phyloP scores from a whole-genome alignment of 192 early-diverging fungal genomes.

The Kickxella alabastrina region DNA sequence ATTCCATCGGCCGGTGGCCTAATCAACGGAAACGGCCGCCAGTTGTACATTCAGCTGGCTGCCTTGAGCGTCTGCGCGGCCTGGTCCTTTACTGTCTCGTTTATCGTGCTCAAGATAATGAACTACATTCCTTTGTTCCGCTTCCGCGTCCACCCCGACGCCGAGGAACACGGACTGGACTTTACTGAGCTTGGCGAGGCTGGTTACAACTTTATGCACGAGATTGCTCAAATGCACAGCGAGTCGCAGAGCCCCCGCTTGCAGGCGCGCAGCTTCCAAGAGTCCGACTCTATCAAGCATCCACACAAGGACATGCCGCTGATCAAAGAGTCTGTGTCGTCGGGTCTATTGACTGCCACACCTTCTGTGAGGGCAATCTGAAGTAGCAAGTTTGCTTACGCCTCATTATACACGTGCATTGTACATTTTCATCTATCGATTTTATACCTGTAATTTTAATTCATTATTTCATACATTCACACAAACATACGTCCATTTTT shows the following conservation, averaged over 20 bases:
- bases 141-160: conserved; percentile 53
- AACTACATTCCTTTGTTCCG: conserved; percentile 54
- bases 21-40: conserved; percentile 65
- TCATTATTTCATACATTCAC: no score
- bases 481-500: no score
- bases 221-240: conserved; percentile 10
- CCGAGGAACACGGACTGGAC: conserved; percentile 52
- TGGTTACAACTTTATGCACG: conserved; percentile 43
- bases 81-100: conserved; percentile 61
- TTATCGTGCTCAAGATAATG: conserved; percentile 54
- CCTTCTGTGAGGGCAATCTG: no score
- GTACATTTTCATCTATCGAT: no score
- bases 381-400: no score
- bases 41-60: conserved; percentile 68
- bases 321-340: conserved; percentile 20
- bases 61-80: conserved; percentile 58
- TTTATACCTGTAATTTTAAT: no score
- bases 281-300: conserved; percentile 16
- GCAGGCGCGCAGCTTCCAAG: conserved; percentile 13
- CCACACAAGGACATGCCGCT: conserved; percentile 25
- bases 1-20: conserved; percentile 52
- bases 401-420: conserved; percentile 1
- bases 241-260: neutral
- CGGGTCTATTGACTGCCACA: conserved; percentile 4
- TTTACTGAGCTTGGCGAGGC: conserved; percentile 54